Evolutionary conservation across 2,329 filamentous ascomycete species (phyloP).

Genomic region (Dactylonectria estremocensis): DNA sequence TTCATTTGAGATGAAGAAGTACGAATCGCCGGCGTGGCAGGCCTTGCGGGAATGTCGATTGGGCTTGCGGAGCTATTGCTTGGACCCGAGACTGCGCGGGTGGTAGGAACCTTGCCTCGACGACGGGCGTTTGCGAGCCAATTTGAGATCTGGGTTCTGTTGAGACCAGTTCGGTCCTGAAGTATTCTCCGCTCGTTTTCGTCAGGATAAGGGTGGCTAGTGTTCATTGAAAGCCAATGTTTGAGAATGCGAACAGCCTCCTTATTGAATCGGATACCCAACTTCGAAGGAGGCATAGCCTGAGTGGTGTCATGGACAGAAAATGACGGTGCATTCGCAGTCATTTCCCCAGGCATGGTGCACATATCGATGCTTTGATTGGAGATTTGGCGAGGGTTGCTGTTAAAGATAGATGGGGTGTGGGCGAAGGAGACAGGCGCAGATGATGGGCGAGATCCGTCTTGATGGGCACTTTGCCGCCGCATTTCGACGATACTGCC

Average conservation of each 20-base stretch:
- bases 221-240: slow-evolving; percentile 83
- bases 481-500: background rate
- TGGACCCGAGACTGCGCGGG: background rate
- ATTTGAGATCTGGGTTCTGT: slow-evolving; percentile 85
- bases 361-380: background rate
- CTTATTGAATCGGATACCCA: slow-evolving; percentile 67
- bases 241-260: slow-evolving; percentile 83
- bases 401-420: background rate
- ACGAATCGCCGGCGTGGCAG: slow-evolving; percentile 52
- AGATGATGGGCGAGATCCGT: background rate
- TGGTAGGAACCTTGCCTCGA: slow-evolving; percentile 74
- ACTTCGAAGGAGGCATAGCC: slow-evolving; percentile 5
- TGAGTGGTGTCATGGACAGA: background rate
- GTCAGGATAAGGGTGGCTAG: slow-evolving; percentile 84
- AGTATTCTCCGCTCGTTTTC: slow-evolving; percentile 85
- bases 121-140: slow-evolving; percentile 90
- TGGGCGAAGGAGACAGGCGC: background rate
- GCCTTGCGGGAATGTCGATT: slow-evolving; percentile 69
- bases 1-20: slow-evolving; percentile 26
- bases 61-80: slow-evolving; percentile 39
- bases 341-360: background rate
- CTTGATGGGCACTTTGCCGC: background rate
- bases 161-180: slow-evolving; percentile 81
- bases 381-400: background rate
- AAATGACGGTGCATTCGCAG: background rate